Base-by-base conservation (phyloP, 2,329 filamentous ascomycete species). In the Pseudogymnoascus pannorum region DNA sequence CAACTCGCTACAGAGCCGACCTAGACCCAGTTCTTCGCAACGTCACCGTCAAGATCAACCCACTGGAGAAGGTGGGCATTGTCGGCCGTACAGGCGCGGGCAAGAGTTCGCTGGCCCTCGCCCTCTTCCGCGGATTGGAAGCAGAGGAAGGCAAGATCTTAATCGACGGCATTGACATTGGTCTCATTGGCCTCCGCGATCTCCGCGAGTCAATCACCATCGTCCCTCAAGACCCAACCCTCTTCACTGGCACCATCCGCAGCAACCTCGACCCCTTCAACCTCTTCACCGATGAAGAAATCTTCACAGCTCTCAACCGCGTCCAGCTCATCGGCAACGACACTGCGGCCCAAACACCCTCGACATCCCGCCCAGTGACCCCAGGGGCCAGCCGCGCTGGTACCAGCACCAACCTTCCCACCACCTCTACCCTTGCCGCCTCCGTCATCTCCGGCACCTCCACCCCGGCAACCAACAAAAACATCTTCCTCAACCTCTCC, bases 41-140 rank as follows among this genome's bases (percentile, higher is more conserved):
- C 65, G 83, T 99, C 58, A 91, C 84, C 1, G 95, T 99, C 79
- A 91, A 88, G 71, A 92, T 99, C 64, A 80, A 87, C 26, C 85
- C 92, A 1, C 85, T 85, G 31, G 91, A 99, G 75, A 97, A 97
- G 78, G 90, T 99, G 16, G 94, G 94, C 62, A 95, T 99, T 62
- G 94, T 97, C 29, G 94, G 94, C 60, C 86, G 94, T 64, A 99
- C 94, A 0, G 94, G 94, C 64, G 94, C 94, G 4, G 94, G 94
- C 62, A 99, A 99, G 81, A 97, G 92, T 72, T 97, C 94, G 3
- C 80, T 99, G 60, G 92, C 94, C 0, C 79, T 97, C 64, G 93
- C 94, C 4, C 81, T 99, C 24, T 97, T 99, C 85, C 87, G 94
- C 62, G 92, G 92, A 1, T 79, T 99, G 2, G 94, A 99, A 75